Evolutionary conservation across 768 basidiomycete species (phyloP), one percentile per base, ranked within the genome.

Genomic region (Plicaturopsis crispa): DNA sequence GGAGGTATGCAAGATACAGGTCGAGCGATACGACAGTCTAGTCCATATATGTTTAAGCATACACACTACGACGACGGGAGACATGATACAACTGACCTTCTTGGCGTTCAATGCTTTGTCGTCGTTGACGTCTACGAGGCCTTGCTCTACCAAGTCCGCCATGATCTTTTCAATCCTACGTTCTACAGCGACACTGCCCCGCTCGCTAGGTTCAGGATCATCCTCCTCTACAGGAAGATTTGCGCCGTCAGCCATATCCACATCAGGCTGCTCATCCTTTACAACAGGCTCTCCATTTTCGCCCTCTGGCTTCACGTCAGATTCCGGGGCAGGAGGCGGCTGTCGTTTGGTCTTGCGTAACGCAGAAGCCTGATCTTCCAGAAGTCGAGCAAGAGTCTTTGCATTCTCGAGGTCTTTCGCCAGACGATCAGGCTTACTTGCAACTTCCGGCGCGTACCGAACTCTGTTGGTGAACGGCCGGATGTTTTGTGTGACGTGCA

Each of bases 1-100:
- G 88, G 55, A 99, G 68, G 65, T 96, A 98, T 36, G 84, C 82
- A 60, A 98, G 69, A 62, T 91, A 91, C 60, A 94, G 67, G 67
- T 99, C 96, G 61, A 97, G 74, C 51, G 85, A 75, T 52, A 92
- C 67, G 53, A 77, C 73, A 50, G 78, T 78, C 87, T 91, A 56
- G 24, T 51, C 43, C 22, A 38, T 51, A 34, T 28, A 40, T 38
- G 59, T 52, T 43, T 48, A 51, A 45, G 36, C 51, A 43, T 23
- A 23, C 33, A 36, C 39, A 41, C 33, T 35, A 24, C 34, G 36
- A 43, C 24, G 12, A 31, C 31, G 33, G 36, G 24, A 33, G 13
- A 49, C 40, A 42, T 42, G 35, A 35, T 20, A 36, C 22, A 16
- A 52, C 68, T 46, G 47, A 87, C 89, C 76, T 83, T 84, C 64